phyloP scores from a whole-genome alignment of 208 protist species.

The Wallacemonas rigidus region DNA sequence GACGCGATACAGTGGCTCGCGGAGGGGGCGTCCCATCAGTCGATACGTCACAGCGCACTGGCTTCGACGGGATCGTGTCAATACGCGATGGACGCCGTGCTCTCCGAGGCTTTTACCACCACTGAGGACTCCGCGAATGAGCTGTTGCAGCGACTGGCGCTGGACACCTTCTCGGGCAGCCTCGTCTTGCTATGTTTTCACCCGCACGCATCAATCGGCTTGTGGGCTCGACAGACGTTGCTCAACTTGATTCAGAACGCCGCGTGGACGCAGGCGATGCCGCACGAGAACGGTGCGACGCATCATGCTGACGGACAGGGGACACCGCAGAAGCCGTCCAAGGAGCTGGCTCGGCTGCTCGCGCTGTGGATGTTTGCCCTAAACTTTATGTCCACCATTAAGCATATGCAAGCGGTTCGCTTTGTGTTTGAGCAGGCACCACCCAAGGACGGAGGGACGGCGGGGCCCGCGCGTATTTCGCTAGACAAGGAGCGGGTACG shows the following conservation, averaged over 20 bases:
- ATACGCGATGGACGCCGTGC: slow-evolving; percentile 1
- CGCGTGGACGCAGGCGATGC: neutral
- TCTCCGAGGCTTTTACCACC: neutral
- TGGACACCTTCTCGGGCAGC: slow-evolving; percentile 24
- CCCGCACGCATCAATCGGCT: slow-evolving; percentile 28
- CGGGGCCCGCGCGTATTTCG: neutral
- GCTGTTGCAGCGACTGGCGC: slow-evolving; percentile 15
- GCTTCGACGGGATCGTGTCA: slow-evolving; percentile 12
- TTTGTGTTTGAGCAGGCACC: neutral
- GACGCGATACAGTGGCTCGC: slow-evolving; percentile 29
- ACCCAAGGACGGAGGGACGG: neutral
- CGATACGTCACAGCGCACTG: slow-evolving; percentile 9
- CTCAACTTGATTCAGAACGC: slow-evolving; percentile 9
- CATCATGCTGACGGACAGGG: too few relatives aligned
- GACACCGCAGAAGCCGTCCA: neutral
- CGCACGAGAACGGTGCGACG: too few relatives aligned
- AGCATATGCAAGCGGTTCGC: slow-evolving; percentile 35
- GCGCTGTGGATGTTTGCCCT: slow-evolving; percentile 47
- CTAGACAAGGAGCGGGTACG: slow-evolving; percentile 2
- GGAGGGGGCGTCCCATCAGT: slow-evolving; percentile 27
- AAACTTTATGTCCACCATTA: slow-evolving; percentile 56
- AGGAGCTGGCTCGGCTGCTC: slow-evolving; percentile 16
- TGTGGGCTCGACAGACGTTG: slow-evolving; percentile 33
- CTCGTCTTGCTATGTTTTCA: slow-evolving; percentile 56
- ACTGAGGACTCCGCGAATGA: neutral